phyloP scores from a whole-genome alignment of 2,329 filamentous ascomycete genomes.

The Penicillium sp. region DNA sequence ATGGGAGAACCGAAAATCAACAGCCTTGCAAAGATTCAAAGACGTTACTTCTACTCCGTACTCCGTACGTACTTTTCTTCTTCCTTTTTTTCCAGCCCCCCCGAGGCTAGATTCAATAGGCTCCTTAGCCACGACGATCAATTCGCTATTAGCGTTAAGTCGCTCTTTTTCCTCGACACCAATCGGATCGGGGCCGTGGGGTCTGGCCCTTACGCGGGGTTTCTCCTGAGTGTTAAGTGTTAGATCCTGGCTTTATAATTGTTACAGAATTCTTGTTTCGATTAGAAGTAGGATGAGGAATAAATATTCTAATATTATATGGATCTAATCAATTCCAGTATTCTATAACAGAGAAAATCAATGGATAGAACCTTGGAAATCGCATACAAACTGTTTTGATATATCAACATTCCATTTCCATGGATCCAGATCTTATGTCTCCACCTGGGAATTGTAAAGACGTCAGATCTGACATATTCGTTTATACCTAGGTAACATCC shows the following conservation, averaged over 20 bases:
- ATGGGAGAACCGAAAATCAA: constrained; percentile 4
- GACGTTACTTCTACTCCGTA: no score
- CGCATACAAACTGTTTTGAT: neutral
- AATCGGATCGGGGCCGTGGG: constrained; percentile 1
- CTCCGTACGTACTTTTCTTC: neutral
- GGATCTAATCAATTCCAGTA: neutral
- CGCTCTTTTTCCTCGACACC: neutral
- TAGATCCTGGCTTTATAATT: neutral
- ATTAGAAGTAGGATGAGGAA: neutral
- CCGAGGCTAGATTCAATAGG: neutral
- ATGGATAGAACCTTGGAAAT: no score
- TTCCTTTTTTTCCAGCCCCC: neutral
- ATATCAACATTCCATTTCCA: neutral
- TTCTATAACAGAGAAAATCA: no score
- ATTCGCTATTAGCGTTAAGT: neutral
- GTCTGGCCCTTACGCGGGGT: constrained; percentile 1
- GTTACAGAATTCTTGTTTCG: neutral
- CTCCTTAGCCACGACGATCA: constrained; percentile 4
- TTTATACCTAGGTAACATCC: neutral
- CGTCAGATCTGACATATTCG: neutral
- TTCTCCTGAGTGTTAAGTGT: neutral
- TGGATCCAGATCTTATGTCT: neutral
- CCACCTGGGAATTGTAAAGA: neutral
- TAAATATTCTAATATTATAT: neutral
- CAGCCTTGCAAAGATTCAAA: neutral